Conservation (phyloP, 306 rosid genomes). For the Prunus mira region DNA sequence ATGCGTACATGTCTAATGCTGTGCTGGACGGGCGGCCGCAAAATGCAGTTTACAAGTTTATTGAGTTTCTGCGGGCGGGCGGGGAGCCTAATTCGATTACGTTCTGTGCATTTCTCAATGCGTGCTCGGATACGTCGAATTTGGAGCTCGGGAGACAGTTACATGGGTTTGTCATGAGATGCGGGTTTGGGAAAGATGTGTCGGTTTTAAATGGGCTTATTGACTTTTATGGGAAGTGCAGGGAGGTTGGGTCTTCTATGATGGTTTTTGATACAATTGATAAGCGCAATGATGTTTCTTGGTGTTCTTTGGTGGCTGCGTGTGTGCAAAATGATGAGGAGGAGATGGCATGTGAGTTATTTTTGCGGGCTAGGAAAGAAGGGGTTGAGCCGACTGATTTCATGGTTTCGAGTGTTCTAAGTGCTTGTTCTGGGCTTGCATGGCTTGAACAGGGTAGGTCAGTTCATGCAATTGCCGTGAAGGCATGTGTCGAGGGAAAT, state of each 20-base stretch:
- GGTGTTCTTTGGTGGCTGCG: conserved; percentile 78
- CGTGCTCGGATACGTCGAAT: conserved; percentile 49
- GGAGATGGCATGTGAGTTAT: conserved; percentile 71
- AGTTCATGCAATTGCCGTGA: conserved; percentile 68
- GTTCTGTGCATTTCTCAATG: conserved; percentile 77
- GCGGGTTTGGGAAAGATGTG: conserved; percentile 49
- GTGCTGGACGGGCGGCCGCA: conserved; percentile 52
- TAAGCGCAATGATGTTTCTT: conserved; percentile 56
- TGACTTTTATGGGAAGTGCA: conserved; percentile 84
- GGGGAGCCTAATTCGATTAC: conserved; percentile 67
- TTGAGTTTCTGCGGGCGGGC: conserved; percentile 48
- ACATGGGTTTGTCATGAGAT: conserved; percentile 55
- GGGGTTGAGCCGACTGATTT: conserved; percentile 62
- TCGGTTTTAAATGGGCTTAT: conserved; percentile 69
- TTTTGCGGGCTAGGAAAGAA: conserved; percentile 51
- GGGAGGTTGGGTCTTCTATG: conserved; percentile 47
- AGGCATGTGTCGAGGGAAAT: conserved; percentile 63
- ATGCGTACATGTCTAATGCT: conserved; percentile 74
- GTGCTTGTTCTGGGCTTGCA: conserved; percentile 80
- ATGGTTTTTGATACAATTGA: conserved; percentile 51
- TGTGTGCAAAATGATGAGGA: conserved; percentile 62
- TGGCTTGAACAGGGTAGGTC: conserved; percentile 75
- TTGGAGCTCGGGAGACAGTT: conserved; percentile 59
- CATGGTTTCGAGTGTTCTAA: conserved; percentile 67
- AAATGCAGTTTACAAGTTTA: conserved; percentile 42